Evolutionary conservation across 495 filamentous ascomycete genomes (phyloP).

Genomic region (Penicillium taxi): DNA sequence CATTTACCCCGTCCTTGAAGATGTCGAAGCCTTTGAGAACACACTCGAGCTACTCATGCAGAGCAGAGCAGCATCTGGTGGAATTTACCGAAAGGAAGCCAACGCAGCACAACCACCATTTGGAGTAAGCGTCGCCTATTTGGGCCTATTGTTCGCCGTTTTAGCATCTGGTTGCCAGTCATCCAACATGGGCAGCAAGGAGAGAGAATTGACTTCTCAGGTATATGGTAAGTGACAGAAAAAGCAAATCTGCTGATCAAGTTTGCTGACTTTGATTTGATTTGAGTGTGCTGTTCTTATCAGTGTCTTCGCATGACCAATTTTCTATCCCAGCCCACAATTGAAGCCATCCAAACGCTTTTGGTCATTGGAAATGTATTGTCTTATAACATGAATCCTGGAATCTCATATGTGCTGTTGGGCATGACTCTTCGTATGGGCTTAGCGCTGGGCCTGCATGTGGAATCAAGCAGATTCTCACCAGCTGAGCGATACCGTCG

Average conservation of each 20-base stretch:
- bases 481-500: constrained; percentile 31
- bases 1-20: constrained; percentile 72
- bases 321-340: constrained; percentile 50
- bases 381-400: constrained; percentile 60
- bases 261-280: not conserved
- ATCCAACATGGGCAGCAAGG: constrained; percentile 55
- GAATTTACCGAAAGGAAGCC: constrained; percentile 29
- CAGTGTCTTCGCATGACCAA: constrained; percentile 57
- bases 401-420: constrained; percentile 50
- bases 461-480: constrained; percentile 42
- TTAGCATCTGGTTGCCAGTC: constrained; percentile 78
- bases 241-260: not conserved
- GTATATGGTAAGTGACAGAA: constrained; percentile 40
- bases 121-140: constrained; percentile 54
- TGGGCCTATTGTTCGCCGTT: constrained; percentile 70
- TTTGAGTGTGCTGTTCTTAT: constrained; percentile 51
- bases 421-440: constrained; percentile 53
- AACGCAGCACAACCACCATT: constrained; percentile 36
- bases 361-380: constrained; percentile 53
- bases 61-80: constrained; percentile 48
- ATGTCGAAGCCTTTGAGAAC: constrained; percentile 61
- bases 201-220: constrained; percentile 50
- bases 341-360: constrained; percentile 51
- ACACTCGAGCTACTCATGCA: constrained; percentile 60
- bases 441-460: constrained; percentile 49